Base-by-base conservation (phyloP, 345 rosid genomes). In the Hypericum androsaemum region DNA sequence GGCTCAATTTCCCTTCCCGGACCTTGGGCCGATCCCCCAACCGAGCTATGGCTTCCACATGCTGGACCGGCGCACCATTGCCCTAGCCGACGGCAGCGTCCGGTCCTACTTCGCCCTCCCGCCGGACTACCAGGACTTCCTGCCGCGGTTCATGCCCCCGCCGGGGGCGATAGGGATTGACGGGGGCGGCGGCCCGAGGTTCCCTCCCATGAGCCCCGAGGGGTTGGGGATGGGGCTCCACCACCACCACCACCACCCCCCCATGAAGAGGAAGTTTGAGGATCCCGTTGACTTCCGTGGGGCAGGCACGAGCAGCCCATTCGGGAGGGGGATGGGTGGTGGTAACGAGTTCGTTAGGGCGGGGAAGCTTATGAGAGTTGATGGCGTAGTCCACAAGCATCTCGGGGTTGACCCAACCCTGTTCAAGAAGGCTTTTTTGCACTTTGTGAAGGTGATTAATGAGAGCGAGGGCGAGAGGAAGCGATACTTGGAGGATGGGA, bases 61-160 rank as follows among this genome's bases (percentile, higher is more conserved):
- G 97, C 81, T 94, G 8, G 95, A 94, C 54, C 90, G 99, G 17
- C 86, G 95, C 28, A 57, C 92, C 5, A 83, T 94, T 15, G 63
- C 65, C 62, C 94, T 94, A 32, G 77, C 84, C 32, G 97, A 94
- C 53, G 96, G 99, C 11, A 86, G 86, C 66, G 95, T 80, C 43
- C 89, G 97, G 37, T 78, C 99, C 37, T 94, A 94, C 79, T 82
- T 88, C 41, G 99, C 97, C 12, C 95, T 88, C 40, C 97, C 99
- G 7, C 81, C 84, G 10, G 89, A 94, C 65, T 86, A 88, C 74
- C 86, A 74, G 52, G 87, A 94, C 62, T 76, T 82, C 53, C 54
- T 41, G 6, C 72, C 64, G 10, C 62, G 46, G 13, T 46, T 46
- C 22, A 12, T 46, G 7, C 48, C 53, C 0, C 57, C 47, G 10